Percentiles rank a stretch among this genome's conserved stretches.
Conservation (phyloP, 208 protist species). For the Trypanosoma avium region DNA sequence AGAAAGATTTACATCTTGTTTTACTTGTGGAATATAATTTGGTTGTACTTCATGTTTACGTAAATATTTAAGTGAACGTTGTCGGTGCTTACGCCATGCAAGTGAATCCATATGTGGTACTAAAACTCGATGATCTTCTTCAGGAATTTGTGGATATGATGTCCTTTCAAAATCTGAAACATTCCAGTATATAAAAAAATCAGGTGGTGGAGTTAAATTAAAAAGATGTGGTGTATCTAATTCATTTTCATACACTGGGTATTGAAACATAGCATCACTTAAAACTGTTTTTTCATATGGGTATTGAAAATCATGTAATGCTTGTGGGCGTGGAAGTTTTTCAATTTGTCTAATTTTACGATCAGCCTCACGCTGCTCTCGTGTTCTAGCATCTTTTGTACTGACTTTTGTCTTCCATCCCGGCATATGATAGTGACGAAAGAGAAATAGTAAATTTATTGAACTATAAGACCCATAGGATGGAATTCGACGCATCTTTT, state of each 20-base stretch:
- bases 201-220: slow-evolving; percentile 77
- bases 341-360: slow-evolving; percentile 87
- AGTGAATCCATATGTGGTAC: slow-evolving; percentile 37
- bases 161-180: slow-evolving; percentile 80
- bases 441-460: too few relatives aligned
- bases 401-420: slow-evolving; percentile 86
- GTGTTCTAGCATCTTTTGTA: slow-evolving; percentile 82
- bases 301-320: slow-evolving; percentile 90
- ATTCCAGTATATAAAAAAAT: slow-evolving; percentile 92
- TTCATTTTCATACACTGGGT: slow-evolving; percentile 88
- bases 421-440: slow-evolving; percentile 65
- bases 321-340: slow-evolving; percentile 83
- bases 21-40: slow-evolving; percentile 64
- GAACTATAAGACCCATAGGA: too few relatives aligned
- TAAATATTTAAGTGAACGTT: slow-evolving; percentile 57
- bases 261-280: slow-evolving; percentile 90
- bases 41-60: slow-evolving; percentile 85
- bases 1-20: slow-evolving; percentile 79
- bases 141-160: slow-evolving; percentile 63
- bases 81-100: slow-evolving; percentile 60
- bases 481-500: too few relatives aligned
- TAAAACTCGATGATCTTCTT: slow-evolving; percentile 73
- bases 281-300: slow-evolving; percentile 89
- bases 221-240: slow-evolving; percentile 89
- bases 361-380: slow-evolving; percentile 87